Percentiles rank a stretch among this genome's conserved stretches.
phyloP scores from a whole-genome alignment of 2,329 filamentous ascomycete species.

The Fusarium nelsonii region DNA sequence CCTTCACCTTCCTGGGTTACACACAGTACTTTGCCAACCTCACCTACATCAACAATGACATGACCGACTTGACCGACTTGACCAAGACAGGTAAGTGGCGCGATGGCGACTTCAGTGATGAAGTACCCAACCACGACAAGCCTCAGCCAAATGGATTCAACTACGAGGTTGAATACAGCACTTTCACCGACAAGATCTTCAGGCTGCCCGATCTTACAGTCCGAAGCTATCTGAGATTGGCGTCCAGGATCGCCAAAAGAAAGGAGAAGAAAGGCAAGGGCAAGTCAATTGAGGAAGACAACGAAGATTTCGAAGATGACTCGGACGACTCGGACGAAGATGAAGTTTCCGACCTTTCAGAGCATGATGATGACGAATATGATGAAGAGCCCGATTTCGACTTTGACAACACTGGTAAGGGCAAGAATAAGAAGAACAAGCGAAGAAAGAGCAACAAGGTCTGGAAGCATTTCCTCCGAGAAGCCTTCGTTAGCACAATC shows the following conservation, averaged over 20 bases:
- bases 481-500: slow-evolving; percentile 84
- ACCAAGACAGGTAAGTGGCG: slow-evolving; percentile 66
- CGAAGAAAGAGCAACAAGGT: slow-evolving; percentile 70
- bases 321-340: slow-evolving; percentile 44
- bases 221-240: slow-evolving; percentile 81
- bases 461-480: slow-evolving; percentile 81
- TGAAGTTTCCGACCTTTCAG: slow-evolving; percentile 30
- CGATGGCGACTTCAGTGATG: slow-evolving; percentile 71
- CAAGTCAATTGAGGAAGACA: slow-evolving; percentile 36
- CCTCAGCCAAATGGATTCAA: slow-evolving; percentile 73
- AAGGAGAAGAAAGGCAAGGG: slow-evolving; percentile 42
- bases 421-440: slow-evolving; percentile 57
- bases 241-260: slow-evolving; percentile 76
- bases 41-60: slow-evolving; percentile 86
- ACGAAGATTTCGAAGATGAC: slow-evolving; percentile 47
- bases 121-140: slow-evolving; percentile 63
- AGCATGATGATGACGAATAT: slow-evolving; percentile 41
- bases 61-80: slow-evolving; percentile 58
- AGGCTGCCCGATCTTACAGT: slow-evolving; percentile 86
- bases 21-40: slow-evolving; percentile 95
- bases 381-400: slow-evolving; percentile 39
- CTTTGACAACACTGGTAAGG: slow-evolving; percentile 20
- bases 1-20: slow-evolving; percentile 82
- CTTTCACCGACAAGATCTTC: slow-evolving; percentile 80
- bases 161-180: slow-evolving; percentile 89